Evolutionary conservation across 2,329 filamentous ascomycete genomes (phyloP), one percentile per base, ranked within the genome.

Genomic region (Sporothrix globosa): DNA sequence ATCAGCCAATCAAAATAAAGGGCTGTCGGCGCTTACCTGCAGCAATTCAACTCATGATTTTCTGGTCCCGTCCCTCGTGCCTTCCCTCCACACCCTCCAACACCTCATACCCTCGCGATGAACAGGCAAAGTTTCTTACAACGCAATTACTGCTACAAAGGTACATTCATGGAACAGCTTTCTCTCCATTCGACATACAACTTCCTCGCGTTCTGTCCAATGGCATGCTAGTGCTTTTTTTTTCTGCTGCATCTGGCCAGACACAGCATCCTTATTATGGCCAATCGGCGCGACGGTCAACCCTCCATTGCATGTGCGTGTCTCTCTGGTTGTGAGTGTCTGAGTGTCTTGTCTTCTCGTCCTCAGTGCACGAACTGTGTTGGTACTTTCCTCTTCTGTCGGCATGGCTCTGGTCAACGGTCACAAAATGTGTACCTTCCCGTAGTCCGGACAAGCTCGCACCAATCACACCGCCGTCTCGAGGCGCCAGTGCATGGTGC

Each of bases 181-280:
- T 24, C 54, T 39, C 14, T 34, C 56, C 17, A 60, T 21, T 5
- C 56, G 34, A 44, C 34, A 6, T 19, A 6, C 34, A 34, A 6
- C 44, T 13, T 41, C 44, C 56, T 61, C 56, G 56, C 14, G 56
- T 34, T 44, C 56, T 48, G 61, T 41, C 78, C 77, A 79, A 79
- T 79, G 70, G 76, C 71, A 69, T 60, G 50, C 70, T 66, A 71
- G 73, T 53, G 70, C 60, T 30, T 68, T 72, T 69, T 73, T 60
- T 13, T 19, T 44, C 41, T 34, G 44, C 74, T 66, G 48, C 68
- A 27, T 34, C 27, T 53, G 54, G 56, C 75, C 70, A 74, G 71
- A 75, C 74, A 76, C 76, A 56, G 73, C 73, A 75, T 46, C 70
- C 71, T 74, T 77, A 17, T 78, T 77, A 72, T 56, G 70, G 50